A percentile compares a stretch with the other conserved stretches of the same genome.
Evolutionary conservation across 2,329 filamentous ascomycete genomes (phyloP).

Genomic region (Diplodia mutila): DNA sequence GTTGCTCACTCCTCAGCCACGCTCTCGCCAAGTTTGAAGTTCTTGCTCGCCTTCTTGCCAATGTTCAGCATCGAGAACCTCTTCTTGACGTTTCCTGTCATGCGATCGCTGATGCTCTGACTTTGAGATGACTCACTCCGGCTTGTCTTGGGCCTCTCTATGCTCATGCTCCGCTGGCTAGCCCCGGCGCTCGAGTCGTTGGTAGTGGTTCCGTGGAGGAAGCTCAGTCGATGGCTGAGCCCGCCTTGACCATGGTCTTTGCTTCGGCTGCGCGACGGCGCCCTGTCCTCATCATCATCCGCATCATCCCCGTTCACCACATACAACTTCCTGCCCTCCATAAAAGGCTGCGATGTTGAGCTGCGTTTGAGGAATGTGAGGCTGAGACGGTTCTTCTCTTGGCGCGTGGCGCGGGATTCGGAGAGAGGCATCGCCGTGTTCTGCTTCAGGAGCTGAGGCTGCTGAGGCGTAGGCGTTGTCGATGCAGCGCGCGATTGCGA

Average conservation of each 20-base stretch:
- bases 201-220: conserved; percentile 32
- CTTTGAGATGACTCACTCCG: conserved; percentile 45
- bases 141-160: conserved; percentile 25
- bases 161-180: conserved; percentile 31
- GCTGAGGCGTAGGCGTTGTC: conserved; percentile 12
- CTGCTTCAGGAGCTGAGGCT: conserved; percentile 16
- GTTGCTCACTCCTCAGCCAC: conserved; percentile 28
- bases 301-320: background rate
- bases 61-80: conserved; percentile 77
- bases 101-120: conserved; percentile 40
- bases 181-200: conserved; percentile 26
- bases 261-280: conserved; percentile 34
- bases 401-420: conserved; percentile 30
- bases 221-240: conserved; percentile 32
- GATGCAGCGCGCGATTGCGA: conserved; percentile 27
- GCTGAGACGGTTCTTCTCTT: conserved; percentile 46
- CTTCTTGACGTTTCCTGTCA: conserved; percentile 68
- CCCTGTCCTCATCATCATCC: conserved; percentile 17
- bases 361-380: conserved; percentile 45
- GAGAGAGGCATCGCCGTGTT: conserved; percentile 1
- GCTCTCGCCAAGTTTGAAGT: conserved; percentile 39
- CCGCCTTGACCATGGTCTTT: conserved; percentile 33
- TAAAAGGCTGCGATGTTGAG: conserved; percentile 26
- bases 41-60: conserved; percentile 67
- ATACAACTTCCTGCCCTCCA: background rate